Base-by-base conservation (phyloP, 768 basidiomycete species). In the Podaxis rugospora region DNA sequence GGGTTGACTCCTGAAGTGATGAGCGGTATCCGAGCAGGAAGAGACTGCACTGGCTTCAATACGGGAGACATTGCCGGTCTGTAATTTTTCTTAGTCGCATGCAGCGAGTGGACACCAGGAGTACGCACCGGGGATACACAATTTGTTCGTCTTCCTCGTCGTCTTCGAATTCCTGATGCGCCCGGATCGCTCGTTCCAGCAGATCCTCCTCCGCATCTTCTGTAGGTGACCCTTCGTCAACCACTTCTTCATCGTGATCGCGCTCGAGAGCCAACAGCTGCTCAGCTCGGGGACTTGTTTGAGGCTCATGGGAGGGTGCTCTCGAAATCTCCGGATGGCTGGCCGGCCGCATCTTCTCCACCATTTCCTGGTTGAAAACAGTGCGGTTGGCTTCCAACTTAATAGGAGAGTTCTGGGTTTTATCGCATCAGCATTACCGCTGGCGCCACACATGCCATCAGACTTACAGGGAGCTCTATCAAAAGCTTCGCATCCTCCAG, bases 171-270 rank as follows among this genome's bases (percentile, higher is more conserved):
- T 76, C 72, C 40, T 63, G 76, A 13, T 72, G 65, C 53, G 71
- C 73, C 27, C 81, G 74, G 67, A 92, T 87, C 4, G 84, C 89
- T 10, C 87, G 83, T 10, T 79, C 82, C 36, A 97, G 82, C 0
- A 89, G 85, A 67, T 96, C 96, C 63, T 93, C 92, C 47, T 93
- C 92, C 1, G 89, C 96, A 63, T 93, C 92, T 50, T 93, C 92
- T 1, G 89, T 91, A 44, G 80, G 83, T 9, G 85, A 89, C 27
- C 86, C 87, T 51, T 83, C 78, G 18, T 88, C 92, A 47, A 83
- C 84, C 65, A 83, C 81, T 16, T 89, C 91, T 21, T 87, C 85
- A 16, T 78, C 80, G 5, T 55, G 61, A 59, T 75, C 70, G 50
- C 59, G 58, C 53, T 68, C 55, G 40, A 64, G 56, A 40, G 65